Base-by-base conservation (phyloP, 306 rosid genomes). In the Inga leiocalycina region DNA sequence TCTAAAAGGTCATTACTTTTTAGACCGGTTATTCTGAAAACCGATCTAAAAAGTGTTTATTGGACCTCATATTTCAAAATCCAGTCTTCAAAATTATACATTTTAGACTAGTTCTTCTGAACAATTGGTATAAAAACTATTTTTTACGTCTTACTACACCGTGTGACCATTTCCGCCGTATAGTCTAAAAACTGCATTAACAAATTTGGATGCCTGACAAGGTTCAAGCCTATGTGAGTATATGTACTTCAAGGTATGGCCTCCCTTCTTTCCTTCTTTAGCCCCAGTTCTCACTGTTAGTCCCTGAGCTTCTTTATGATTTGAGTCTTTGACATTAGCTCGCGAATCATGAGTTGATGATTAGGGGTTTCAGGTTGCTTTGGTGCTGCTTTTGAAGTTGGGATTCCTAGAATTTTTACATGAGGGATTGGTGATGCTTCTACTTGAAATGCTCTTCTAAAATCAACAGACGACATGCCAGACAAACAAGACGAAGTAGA, bases 401-500 rank as follows among this genome's bases (percentile, higher is more conserved):
- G 69, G 30, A 80, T 84, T 61, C 80, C 85, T 2, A 75, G 80
- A 56, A 46, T 78, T 82, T 39, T 74, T 48, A 56, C 74, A 70
- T 44, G 94, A 84, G 70, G 71, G 45, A 74, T 72, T 71, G 88
- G 81, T n/a, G 86, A 54, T n/a, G 90, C 78, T 59, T 92, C 94
- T 34, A 68, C 79, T 56, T 88, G 91, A 74, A 90, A 79, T 43
- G 89, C 74, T 87, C 83, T 88, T 82, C 75, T 86, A 10, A 83
- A 84, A 52, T 95, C 98, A n/a, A 85, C 71, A 14, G 98, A 91
- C 64, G 99, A 92, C 89, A 92, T 87, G 91, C 93, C 90, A 6
- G 98, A 92, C 62, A 97, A 93, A 84, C 94, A 87, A 10, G 96
- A 83, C 22, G 98, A 91, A 39, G 98, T 89, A 37, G 97, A 82